Evolutionary conservation across 305 asterid species (phyloP), one percentile per base, ranked within the genome.

Genomic region (Rubia peregrina): DNA sequence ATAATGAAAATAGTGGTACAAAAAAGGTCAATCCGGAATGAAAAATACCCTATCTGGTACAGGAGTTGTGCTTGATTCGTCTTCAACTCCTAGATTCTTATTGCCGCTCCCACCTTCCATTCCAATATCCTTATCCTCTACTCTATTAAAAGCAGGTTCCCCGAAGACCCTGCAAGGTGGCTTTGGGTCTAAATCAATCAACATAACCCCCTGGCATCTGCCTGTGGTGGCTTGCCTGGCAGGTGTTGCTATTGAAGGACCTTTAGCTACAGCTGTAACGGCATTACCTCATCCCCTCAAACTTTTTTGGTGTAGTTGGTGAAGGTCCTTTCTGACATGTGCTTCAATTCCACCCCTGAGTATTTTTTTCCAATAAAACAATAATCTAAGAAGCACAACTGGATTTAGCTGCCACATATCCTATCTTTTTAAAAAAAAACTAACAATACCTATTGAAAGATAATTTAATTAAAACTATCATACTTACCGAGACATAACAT

Each of bases 271-370:
- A 72, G 90, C 88, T 72, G 90, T 77, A 74, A 93, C 76, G 72
- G 95, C 97, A 91, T 88, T 88, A 77, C 92, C 96, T 83, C 97
- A 83, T 42, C 97, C 97, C 80, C 98, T 86, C n/a, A n/a, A n/a
- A n/a, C n/a, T n/a, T n/a, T n/a, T n/a, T n/a, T n/a, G n/a, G n/a
- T n/a, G n/a, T n/a, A n/a, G n/a, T n/a, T n/a, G n/a, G n/a, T n/a
- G n/a, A n/a, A n/a, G n/a, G n/a, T 1, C 1, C 1, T 1, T 24
- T 1, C 1, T 24, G 0, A 0, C 0, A 0, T 24, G 1, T 24
- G 26, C 0, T 24, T 24, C 26, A 24, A 24, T 24, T 24, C 26
- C 26, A 24, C 1, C 26, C 26, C 26, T 1, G 1, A 24, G 26
- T 24, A 24, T 24, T 24, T 24, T 24, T 24, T 0, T 24, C 1